Evolutionary conservation across 2,329 filamentous ascomycete species (phyloP), one percentile per base, ranked within the genome.

Genomic region (Metarhizium album): DNA sequence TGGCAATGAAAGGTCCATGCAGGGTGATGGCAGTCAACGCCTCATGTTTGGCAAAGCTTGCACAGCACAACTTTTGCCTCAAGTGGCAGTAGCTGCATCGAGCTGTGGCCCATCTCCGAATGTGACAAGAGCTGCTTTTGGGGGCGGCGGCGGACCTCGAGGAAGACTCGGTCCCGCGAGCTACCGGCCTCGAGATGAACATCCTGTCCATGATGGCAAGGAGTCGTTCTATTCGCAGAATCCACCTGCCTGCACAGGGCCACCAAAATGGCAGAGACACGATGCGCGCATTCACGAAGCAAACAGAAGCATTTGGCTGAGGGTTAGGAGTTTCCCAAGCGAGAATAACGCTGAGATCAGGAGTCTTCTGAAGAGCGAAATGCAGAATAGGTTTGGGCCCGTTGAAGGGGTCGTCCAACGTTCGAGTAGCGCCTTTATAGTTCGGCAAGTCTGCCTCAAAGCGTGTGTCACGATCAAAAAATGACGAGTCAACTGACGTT

Each of bases 291-390:
- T n/a, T n/a, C n/a, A n/a, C n/a, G n/a, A n/a, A n/a, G n/a, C n/a
- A n/a, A 68, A 69, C 48, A 59, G 62, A 47, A 67, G 62, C 49
- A 52, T 68, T 13, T 59, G 58, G 54, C 55, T 68, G 22, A 53
- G 49, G 18, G 58, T 60, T 7, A 52, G 54, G 5, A 49, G 59
- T 38, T 24, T 6, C 3, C 23, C 47, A 6, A 45, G 53, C 2
- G 18, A 24, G 5, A 43, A 54, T 9, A 29, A 23, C 2, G 33
- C 53, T 22, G 65, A 68, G 1, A 31, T 64, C 16, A 57, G 60
- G 35, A 46, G 57, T 4, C 59, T 62, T n/a, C 50, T 68, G 47
- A 66, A 61, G n/a, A 55, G 47, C 48, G 66, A 61, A 8, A 40
- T 68, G 5, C 46, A 55, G 11, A 52, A 33, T 18, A 52, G 57